Evolutionary conservation across 176 grass and related monocot genomes (phyloP), one percentile per base, ranked within the genome.

Genomic region (Puya raimondii): DNA sequence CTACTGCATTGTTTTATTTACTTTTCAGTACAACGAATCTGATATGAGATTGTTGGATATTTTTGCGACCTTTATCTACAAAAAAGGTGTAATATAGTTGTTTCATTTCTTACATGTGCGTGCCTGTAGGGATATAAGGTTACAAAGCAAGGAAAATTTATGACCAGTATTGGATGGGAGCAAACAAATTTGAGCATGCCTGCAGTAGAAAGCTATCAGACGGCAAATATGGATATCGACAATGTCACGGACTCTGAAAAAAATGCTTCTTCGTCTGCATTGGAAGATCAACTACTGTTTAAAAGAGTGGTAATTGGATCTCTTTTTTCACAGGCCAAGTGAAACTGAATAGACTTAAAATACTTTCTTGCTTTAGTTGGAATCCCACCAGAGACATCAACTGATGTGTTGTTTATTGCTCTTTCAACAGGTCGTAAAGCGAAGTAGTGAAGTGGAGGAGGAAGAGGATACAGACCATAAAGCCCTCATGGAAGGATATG

Each of bases 191-290:
- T 83, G 54, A 80, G 82, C 68, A 85, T 75, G 66, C 79, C 89
- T 78, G 80, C 89, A 20, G 76, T 92, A 78, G 94, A 92, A 79
- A 92, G 81, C 70, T 97, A 97, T 86, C 89, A 97, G 83, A 97
- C 89, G 51, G 84, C 94, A 87, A 86, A 92, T 86, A 84, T 90
- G 74, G 78, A 85, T 83, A 53, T 80, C 78, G 89, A 85, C 21
- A 66, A 68, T 80, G 80, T 72, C 73, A 81, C 63, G 59, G 76
- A 71, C 54, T 67, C 74, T 12, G 84, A 79, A 69, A 68, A 81
- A 33, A 73, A 64, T 84, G 56, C 49, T 67, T 78, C 84, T n/a
- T 75, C 73, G 12, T 10, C 51, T 50, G 17, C 47, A 80, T 65
- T 75, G 53, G 82, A 81, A 47, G 65, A 82, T 82, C 84, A 86